A percentile compares a stretch with the other conserved stretches of the same genome.
Evolutionary conservation across 2,329 filamentous ascomycete genomes (phyloP).

Genomic region (Gaeumannomyces tritici): DNA sequence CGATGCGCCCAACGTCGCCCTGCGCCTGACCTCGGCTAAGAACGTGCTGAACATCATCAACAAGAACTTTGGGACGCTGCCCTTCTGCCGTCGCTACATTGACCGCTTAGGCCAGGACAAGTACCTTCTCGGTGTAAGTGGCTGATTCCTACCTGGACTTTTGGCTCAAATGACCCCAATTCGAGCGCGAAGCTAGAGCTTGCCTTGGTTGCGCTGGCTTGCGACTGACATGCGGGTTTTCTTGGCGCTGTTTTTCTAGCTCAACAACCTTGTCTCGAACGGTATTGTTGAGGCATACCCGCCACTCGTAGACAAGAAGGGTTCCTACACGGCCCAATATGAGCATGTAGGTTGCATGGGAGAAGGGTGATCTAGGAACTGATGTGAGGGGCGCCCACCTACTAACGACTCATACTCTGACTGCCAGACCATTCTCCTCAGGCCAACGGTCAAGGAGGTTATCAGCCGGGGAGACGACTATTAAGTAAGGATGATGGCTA

Average conservation of each 20-base stretch:
- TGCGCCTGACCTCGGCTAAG: conserved; percentile 75
- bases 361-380: not conserved
- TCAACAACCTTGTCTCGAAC: conserved; percentile 75
- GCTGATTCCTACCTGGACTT: not conserved
- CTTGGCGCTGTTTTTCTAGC: conserved; percentile 31
- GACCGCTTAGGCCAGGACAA: conserved; percentile 92
- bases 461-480: conserved; percentile 82
- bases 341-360: conserved; percentile 69
- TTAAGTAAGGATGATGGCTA: conserved; percentile 25
- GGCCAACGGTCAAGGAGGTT: conserved; percentile 77
- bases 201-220: not conserved
- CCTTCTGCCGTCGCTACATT: conserved; percentile 83
- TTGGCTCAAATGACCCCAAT: not conserved
- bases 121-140: conserved; percentile 74
- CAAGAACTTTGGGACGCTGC: conserved; percentile 91
- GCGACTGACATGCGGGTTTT: not conserved
- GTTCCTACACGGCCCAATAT: conserved; percentile 87
- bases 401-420: conserved; percentile 5
- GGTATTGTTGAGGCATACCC: conserved; percentile 89
- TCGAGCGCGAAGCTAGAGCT: not conserved
- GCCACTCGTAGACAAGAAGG: conserved; percentile 83
- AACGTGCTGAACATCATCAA: conserved; percentile 80
- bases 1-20: conserved; percentile 65
- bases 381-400: not conserved
- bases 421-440: conserved; percentile 60